Percentiles rank a stretch among this genome's conserved stretches.
Conservation (phyloP, 192 early-diverging fungal genomes). For the Neocallimastix lanati region DNA sequence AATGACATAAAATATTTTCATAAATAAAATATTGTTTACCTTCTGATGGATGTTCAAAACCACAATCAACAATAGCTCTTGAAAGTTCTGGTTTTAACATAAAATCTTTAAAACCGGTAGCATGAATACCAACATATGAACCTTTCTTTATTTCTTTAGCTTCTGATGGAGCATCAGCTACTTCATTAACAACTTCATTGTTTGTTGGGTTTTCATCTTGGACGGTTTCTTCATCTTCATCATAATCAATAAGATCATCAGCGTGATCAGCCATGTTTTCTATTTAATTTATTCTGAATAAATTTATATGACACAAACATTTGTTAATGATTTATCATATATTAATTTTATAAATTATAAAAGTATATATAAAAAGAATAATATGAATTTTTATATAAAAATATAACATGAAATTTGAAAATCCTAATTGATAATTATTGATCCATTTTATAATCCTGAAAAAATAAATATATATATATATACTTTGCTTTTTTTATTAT, state of each 20-base stretch:
- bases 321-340: background rate
- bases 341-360: background rate
- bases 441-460: no score
- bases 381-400: no score
- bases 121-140: constrained; percentile 94
- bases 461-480: no score
- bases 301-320: background rate
- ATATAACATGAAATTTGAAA: no score
- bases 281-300: background rate
- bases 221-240: constrained; percentile 74
- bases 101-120: constrained; percentile 96
- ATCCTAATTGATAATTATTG: no score
- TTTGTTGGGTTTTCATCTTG: constrained; percentile 25
- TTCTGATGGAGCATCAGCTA: constrained; percentile 16
- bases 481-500: no score
- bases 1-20: background rate
- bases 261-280: constrained; percentile 20
- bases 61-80: constrained; percentile 90
- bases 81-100: constrained; percentile 89
- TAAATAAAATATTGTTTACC: constrained; percentile 16
- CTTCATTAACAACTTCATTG: constrained; percentile 13
- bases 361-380: no score
- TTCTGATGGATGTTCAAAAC: constrained; percentile 98
- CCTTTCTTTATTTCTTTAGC: constrained; percentile 79
- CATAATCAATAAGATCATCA: constrained; percentile 93